Evolutionary conservation across 169 alveolate species (phyloP), one percentile per base, ranked within the genome.

Genomic region (Eimeria zaria): DNA sequence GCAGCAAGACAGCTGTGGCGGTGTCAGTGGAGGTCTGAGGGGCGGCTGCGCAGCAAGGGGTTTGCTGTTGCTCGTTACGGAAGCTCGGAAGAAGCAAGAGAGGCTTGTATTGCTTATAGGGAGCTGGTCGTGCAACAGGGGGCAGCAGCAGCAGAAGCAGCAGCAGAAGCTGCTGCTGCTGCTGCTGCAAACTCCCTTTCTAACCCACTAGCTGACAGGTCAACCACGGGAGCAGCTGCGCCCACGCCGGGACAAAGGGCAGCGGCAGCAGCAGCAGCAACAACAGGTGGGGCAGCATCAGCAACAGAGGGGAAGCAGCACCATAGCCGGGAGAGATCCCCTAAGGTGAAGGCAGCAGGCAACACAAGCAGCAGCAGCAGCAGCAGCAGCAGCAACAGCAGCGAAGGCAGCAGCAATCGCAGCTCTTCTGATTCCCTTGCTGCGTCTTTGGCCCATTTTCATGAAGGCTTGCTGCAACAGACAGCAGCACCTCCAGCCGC

Each of bases 1-100:
- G 51, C 89, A 80, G 96, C 98, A 22, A 93, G 99, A 36, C 97
- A 98, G 95, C 97, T 98, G 30, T 98, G 99, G 99, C 91, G 99
- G 64, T 98, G 99, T 89, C 99, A 98, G 95, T 98, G 99, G 99
- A 93, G 98, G 48, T 98, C 98, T 90, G 98, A 98, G 73, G 99
- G 99, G 33, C 96, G 98, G 89, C 98, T 98, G 96, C 96, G 97
- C 69, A 98, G 99, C 44, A 98, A 98, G 74, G 99, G 99, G 33
- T 98, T 98, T 83, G 97, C 98, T 55, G 97, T 98, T 53, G 97
- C 97, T 30, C 98, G 97, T 76, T 97, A 98, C 84, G 95, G 96
- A 30, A 97, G 98, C 27, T 97, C 98, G 30, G 98, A 97, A 74
- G 99, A 98, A 41, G 99, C 99, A 12, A 51, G 98, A 41, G 97